Percentiles rank a stretch among this genome's conserved stretches.
Conservation (phyloP, 2,329 filamentous ascomycete species). For the Endoconidiophora polonica region DNA sequence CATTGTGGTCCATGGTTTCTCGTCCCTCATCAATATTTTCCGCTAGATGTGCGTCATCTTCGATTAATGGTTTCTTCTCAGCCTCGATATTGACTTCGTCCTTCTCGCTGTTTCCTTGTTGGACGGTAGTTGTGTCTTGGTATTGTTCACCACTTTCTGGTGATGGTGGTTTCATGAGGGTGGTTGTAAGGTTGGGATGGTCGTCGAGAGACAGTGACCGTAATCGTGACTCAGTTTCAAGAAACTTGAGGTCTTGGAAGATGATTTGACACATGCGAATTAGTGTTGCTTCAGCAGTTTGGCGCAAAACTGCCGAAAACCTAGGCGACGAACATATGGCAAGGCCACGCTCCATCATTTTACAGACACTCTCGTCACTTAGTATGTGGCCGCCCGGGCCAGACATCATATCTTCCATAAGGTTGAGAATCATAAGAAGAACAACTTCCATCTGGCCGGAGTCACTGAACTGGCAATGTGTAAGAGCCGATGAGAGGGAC, state of each 20-base stretch:
- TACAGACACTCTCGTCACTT: conserved; percentile 96
- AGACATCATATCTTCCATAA: conserved; percentile 98
- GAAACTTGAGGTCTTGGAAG: conserved; percentile 77
- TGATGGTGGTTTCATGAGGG: conserved; percentile 53
- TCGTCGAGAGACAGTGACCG: conserved; percentile 50
- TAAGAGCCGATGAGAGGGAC: conserved; percentile 81
- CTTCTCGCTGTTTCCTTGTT: not conserved
- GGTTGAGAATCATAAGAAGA: conserved; percentile 76
- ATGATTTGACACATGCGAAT: conserved; percentile 98
- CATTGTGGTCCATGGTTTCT: not conserved
- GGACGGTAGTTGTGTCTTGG: not conserved
- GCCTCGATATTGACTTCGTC: not conserved
- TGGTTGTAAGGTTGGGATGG: conserved; percentile 51
- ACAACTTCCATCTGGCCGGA: conserved; percentile 92
- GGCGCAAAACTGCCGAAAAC: conserved; percentile 74
- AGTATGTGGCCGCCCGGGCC: conserved; percentile 80
- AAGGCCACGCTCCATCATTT: conserved; percentile 97
- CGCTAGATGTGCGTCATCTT: no score
- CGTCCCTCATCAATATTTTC: no score
- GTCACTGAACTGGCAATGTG: conserved; percentile 93
- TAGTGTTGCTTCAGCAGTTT: conserved; percentile 93
- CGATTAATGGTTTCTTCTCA: no score
- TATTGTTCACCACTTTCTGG: not conserved
- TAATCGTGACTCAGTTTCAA: conserved; percentile 60
- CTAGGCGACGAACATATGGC: conserved; percentile 93